These are phyloP conservation scores for Ilyonectria sp. DNA, from an alignment of 2,329 filamentous ascomycete species.

Conservation along the genomic window DNA sequence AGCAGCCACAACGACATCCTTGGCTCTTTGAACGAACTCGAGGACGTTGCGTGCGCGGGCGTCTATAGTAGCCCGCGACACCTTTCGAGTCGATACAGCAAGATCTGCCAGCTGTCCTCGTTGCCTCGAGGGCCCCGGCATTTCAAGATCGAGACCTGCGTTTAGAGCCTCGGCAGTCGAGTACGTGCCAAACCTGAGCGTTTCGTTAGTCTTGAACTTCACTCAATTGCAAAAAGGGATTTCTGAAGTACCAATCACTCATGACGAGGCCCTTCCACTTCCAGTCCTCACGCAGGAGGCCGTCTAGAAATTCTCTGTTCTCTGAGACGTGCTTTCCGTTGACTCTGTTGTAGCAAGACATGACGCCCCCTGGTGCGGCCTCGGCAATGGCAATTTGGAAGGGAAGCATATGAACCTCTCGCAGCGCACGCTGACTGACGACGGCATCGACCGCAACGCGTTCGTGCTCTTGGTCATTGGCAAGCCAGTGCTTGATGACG, in stretches of 20 bases:
- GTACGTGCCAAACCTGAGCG: conserved; percentile 41
- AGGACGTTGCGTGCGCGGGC: conserved; percentile 12
- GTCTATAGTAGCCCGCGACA: conserved; percentile 6
- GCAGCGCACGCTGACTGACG: conserved; percentile 9
- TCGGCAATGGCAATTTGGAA: conserved; percentile 59
- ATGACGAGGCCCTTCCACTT: conserved; percentile 59
- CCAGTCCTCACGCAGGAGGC: conserved; percentile 59
- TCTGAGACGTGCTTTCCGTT: conserved; percentile 55
- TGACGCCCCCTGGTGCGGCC: conserved; percentile 56
- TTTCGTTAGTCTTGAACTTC: too few species aligned
- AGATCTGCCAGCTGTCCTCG: conserved; percentile 10
- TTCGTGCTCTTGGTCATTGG: conserved; percentile 27
- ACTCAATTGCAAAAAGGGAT: too few species aligned
- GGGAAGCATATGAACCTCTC: conserved; percentile 57
- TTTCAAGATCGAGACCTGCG: conserved; percentile 47
- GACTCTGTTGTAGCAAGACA: conserved; percentile 61
- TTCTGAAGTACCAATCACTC: conserved; percentile 58
- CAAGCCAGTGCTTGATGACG: conserved; percentile 21
- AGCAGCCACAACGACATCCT: not conserved
- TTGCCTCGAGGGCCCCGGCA: conserved; percentile 48
- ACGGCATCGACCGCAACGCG: not conserved
- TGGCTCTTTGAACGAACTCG: conserved; percentile 11
- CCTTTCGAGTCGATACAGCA: conserved; percentile 3
- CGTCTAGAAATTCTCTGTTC: conserved; percentile 43
- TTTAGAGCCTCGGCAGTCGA: conserved; percentile 49